Conservation (phyloP, 805 yeast species). For the Metschnikowia similis region DNA sequence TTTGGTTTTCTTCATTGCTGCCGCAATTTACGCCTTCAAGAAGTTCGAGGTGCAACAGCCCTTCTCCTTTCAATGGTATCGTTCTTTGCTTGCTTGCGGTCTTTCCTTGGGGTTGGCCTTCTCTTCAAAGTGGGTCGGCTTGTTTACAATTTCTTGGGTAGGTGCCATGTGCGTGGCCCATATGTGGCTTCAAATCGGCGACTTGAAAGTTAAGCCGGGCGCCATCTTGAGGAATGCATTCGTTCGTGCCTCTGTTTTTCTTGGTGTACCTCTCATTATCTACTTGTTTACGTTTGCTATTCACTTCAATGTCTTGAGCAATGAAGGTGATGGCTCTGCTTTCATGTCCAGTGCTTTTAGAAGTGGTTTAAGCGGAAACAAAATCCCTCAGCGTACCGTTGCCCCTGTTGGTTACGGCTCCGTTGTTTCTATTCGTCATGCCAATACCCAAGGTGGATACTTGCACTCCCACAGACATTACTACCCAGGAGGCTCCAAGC, state of each 20-base stretch:
- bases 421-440: constrained; percentile 59
- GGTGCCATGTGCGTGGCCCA: constrained; percentile 59
- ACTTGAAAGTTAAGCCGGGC: constrained; percentile 47
- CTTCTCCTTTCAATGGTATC: constrained; percentile 54
- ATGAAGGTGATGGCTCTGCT: constrained; percentile 68
- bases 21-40: constrained; percentile 60
- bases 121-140: constrained; percentile 81
- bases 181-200: constrained; percentile 72
- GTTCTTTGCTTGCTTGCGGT: constrained; percentile 59
- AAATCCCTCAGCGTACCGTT: constrained; percentile 52
- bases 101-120: constrained; percentile 69
- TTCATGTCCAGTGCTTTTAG: constrained; percentile 73
- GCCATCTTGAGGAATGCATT: constrained; percentile 45
- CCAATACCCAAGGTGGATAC: constrained; percentile 73
- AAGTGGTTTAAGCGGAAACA: constrained; percentile 55
- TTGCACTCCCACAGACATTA: constrained; percentile 73
- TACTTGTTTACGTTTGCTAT: constrained; percentile 58
- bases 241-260: constrained; percentile 48
- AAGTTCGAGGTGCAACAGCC: constrained; percentile 64
- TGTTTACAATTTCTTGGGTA: constrained; percentile 76
- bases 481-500: constrained; percentile 77
- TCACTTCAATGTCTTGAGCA: constrained; percentile 54
- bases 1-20: constrained; percentile 70
- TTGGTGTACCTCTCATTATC: constrained; percentile 55
- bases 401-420: constrained; percentile 77